Percentiles rank a stretch among this genome's conserved stretches.
Conservation (phyloP, 1,284 basidiomycete genomes). For the Trichosporon sp. region DNA sequence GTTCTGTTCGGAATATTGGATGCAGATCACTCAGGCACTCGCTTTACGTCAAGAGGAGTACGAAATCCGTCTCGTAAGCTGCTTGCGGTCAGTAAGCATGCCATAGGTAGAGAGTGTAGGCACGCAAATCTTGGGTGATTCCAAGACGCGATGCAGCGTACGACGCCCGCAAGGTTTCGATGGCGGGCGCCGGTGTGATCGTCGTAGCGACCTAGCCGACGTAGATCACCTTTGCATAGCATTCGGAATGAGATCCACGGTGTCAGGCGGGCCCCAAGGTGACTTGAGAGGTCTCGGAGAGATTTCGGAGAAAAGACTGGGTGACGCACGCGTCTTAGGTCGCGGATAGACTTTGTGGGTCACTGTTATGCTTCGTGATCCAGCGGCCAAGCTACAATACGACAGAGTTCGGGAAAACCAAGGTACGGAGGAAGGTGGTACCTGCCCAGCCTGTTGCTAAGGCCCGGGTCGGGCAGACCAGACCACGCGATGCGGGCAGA, state of each 20-base stretch:
- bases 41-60: not conserved
- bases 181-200: too few species aligned
- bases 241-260: too few species aligned
- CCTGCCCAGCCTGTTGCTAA: too few species aligned
- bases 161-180: not conserved
- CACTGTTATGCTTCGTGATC: not conserved
- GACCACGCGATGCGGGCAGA: too few species aligned
- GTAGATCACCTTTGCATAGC: too few species aligned
- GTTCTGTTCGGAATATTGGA: not conserved
- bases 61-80: not conserved
- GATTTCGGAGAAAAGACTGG: too few species aligned
- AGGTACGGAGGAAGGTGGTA: not conserved
- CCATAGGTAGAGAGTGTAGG: not conserved
- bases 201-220: not conserved
- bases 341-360: not conserved
- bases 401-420: not conserved
- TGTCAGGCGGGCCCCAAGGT: too few species aligned
- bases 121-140: not conserved
- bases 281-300: too few species aligned
- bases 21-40: not conserved
- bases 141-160: not conserved
- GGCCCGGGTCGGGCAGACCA: too few species aligned
- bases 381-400: not conserved
- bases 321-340: not conserved
- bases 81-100: not conserved